Evolutionary conservation across 345 rosid genomes (phyloP).

Genomic region (Eucalyptus sp.): DNA sequence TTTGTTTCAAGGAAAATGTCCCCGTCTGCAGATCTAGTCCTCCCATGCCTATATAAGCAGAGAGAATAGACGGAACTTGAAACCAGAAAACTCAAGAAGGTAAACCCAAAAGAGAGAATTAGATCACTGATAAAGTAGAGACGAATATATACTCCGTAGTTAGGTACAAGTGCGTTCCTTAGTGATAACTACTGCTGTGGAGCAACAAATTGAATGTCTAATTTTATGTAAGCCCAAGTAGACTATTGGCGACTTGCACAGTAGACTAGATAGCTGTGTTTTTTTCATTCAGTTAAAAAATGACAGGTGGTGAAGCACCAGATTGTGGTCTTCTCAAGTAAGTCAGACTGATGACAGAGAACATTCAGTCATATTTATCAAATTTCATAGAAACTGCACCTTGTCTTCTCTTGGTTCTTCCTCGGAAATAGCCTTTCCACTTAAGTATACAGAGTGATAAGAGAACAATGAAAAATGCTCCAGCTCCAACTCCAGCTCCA

Average conservation of each 20-base stretch:
- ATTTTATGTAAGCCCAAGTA: neutral
- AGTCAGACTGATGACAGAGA: neutral
- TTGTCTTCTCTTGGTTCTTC: neutral
- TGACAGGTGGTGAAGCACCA: neutral
- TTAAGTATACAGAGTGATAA: conserved; percentile 8
- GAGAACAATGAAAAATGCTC: conserved; percentile 10
- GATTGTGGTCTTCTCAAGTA: neutral
- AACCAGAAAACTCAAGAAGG: neutral
- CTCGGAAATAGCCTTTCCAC: conserved; percentile 19
- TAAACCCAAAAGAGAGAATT: neutral
- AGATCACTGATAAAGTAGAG: neutral
- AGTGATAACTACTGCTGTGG: neutral
- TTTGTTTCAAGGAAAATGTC: conserved; percentile 19
- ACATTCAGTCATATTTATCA: neutral
- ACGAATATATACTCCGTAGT: neutral
- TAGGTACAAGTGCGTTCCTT: neutral
- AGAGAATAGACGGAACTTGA: neutral
- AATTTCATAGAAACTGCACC: neutral
- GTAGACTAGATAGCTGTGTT: neutral
- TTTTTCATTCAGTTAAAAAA: neutral
- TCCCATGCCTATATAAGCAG: neutral
- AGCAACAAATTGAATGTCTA: neutral
- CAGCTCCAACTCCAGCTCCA: conserved; percentile 7
- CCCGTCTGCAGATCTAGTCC: conserved; percentile 22
- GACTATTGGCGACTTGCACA: neutral